Conservation (phyloP, 73 alveolate species). For the Paramecium octaurelia region DNA sequence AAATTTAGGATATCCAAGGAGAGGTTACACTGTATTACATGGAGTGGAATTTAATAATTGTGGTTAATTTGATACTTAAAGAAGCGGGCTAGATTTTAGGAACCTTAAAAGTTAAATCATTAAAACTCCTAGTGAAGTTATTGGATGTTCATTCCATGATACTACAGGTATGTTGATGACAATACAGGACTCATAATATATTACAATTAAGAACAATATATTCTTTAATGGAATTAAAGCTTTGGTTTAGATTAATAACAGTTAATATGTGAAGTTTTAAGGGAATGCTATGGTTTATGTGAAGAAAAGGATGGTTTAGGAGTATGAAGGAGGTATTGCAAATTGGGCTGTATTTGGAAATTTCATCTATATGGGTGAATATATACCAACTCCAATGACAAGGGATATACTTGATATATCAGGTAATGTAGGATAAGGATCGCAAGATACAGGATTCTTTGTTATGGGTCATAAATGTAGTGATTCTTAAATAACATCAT, state of each 20-base stretch:
- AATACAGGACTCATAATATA: not conserved
- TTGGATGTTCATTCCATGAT: constrained; percentile 60
- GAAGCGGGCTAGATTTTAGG: constrained; percentile 50
- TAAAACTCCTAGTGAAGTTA: not conserved
- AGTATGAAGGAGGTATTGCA: constrained; percentile 44
- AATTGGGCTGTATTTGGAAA: constrained; percentile 47
- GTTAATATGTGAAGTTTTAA: constrained; percentile 8
- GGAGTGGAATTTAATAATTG: constrained; percentile 59
- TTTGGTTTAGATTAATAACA: constrained; percentile 6
- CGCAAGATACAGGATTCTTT: constrained; percentile 39
- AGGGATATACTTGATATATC: constrained; percentile 20
- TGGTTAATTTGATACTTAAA: constrained; percentile 53
- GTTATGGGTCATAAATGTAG: not conserved
- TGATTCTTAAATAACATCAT: not conserved
- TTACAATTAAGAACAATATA: not conserved
- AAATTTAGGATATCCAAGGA: constrained; percentile 7
- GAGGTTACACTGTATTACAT: constrained; percentile 18
- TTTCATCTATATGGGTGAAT: not conserved
- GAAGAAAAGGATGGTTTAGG: not conserved
- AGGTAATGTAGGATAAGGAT: constrained; percentile 35
- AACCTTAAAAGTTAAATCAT: not conserved
- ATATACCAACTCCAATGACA: not conserved
- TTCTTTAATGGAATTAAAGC: constrained; percentile 6
- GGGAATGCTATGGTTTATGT: not conserved
- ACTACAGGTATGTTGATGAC: constrained; percentile 50